Evolutionary conservation across 2,329 filamentous ascomycete genomes (phyloP).

Genomic region (Fusarium compactum): DNA sequence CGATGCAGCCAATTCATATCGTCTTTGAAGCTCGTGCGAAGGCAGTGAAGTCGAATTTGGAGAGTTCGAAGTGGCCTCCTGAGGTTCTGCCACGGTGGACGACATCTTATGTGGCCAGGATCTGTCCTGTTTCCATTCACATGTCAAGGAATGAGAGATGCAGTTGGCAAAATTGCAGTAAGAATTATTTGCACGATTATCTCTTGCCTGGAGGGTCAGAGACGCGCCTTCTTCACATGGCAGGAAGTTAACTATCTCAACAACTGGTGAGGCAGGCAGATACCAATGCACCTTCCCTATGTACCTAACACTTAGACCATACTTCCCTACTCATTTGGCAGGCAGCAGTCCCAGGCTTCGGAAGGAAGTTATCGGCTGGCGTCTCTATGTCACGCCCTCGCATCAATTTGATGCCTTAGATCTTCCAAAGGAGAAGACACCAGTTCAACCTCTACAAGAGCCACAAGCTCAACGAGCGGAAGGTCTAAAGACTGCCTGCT

Average conservation of each 20-base stretch:
- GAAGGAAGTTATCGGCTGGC: not conserved
- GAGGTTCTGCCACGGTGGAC: constrained; percentile 4
- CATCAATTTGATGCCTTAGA: too few relatives aligned
- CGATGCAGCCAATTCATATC: constrained; percentile 51
- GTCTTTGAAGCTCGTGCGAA: constrained; percentile 49
- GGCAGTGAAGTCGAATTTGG: not conserved
- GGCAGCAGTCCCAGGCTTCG: not conserved
- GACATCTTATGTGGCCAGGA: not conserved
- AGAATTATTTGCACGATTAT: not conserved
- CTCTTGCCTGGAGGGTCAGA: not conserved
- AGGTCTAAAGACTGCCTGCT: too few relatives aligned
- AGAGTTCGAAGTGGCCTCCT: not conserved
- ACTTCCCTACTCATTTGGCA: not conserved
- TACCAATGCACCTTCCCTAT: not conserved
- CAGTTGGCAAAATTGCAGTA: not conserved
- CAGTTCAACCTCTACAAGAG: too few relatives aligned
- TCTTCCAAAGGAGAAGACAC: too few relatives aligned
- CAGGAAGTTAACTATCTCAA: not conserved
- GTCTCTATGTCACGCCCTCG: too few relatives aligned
- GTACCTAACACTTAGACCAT: not conserved
- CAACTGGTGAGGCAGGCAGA: not conserved
- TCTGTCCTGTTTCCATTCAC: not conserved
- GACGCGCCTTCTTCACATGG: not conserved
- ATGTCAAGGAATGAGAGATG: not conserved
- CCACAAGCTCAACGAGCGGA: too few relatives aligned